Base-by-base conservation (phyloP, 495 filamentous ascomycete species). In the Hyaloscypha finlandica region DNA sequence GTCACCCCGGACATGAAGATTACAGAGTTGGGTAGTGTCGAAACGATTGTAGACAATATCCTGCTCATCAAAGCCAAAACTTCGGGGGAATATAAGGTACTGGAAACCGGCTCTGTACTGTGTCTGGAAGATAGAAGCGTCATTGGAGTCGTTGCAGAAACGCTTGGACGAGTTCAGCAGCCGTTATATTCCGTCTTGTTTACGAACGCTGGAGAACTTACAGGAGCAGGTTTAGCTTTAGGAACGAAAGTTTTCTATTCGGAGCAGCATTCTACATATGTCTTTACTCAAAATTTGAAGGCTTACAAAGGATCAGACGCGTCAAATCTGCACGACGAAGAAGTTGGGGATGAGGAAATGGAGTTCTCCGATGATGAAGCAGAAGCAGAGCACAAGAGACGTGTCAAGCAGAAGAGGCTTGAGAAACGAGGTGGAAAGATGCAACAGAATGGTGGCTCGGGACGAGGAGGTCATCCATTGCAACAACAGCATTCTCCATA, bases 291-390 rank as follows among this genome's bases (percentile, higher is more conserved):
- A 76, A 82, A 87, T 4, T 77, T 97, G 54, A 90, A 90, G 75
- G 81, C 83, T 30, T 69, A 87, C 62, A 97, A 96, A 76, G 90
- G 90, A 64, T 92, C 92, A 19, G 95, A 99, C 77, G 94, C 95
- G 0, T 96, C 92, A 48, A 97, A 97, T 73, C 81, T 96, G 63
- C 88, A 96, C 74, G 95, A 99, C 70, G 95, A 99, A 73, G 94
- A 97, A 77, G 82, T 92, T n/a, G 85, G 78, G 2, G 90, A 89
- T 30, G 89, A 93, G 19, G 94, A 97, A 73, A 83, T 92, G 37
- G 95, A 97, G 72, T 98, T 97, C 73, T 97, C 93, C 0, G 95
- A 98, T 69, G 95, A 99, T 68, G 95, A 98, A 78, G 90, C 90
- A 25, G 95, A 98, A 75, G 89, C 88, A 8, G 92, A 93, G 71